These are phyloP conservation scores for Fusarium falciforme DNA, from an alignment of 2,329 filamentous ascomycete genomes.

Conservation along the genomic window DNA sequence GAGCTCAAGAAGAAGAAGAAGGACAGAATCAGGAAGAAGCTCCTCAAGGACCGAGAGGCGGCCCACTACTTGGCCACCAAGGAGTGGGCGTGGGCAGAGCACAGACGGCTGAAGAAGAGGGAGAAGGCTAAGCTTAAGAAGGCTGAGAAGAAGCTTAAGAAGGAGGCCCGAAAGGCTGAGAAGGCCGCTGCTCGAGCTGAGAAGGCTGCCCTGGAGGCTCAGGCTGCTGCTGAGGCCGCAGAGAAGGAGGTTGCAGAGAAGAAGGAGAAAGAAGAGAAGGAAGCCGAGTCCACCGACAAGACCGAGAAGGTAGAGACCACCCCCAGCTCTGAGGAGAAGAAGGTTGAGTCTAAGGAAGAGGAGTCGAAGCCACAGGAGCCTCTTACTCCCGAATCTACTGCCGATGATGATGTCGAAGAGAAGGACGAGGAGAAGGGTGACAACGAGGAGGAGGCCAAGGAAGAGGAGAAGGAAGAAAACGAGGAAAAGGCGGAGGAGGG, in stretches of 20 bases:
- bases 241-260: constrained; percentile 34
- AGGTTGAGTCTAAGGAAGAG: constrained; percentile 15
- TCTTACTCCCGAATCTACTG: constrained; percentile 34
- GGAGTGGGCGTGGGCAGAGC: constrained; percentile 49
- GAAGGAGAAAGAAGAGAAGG: constrained; percentile 38
- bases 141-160: constrained; percentile 55
- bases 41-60: constrained; percentile 54
- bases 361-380: constrained; percentile 30
- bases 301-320: constrained; percentile 8
- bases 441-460: background rate
- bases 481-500: background rate
- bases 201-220: constrained; percentile 4
- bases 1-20: constrained; percentile 55
- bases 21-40: constrained; percentile 52
- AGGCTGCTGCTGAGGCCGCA: constrained; percentile 45
- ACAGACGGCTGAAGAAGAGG: constrained; percentile 68
- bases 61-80: constrained; percentile 52
- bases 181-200: constrained; percentile 27
- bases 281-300: constrained; percentile 28
- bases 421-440: background rate
- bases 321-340: constrained; percentile 3
- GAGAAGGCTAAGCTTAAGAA: constrained; percentile 86
- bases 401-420: constrained; percentile 8
- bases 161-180: constrained; percentile 25
- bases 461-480: background rate